Percentiles rank a stretch among this genome's conserved stretches.
phyloP scores from a whole-genome alignment of 495 filamentous ascomycete species.

The Penicillium parvum region DNA sequence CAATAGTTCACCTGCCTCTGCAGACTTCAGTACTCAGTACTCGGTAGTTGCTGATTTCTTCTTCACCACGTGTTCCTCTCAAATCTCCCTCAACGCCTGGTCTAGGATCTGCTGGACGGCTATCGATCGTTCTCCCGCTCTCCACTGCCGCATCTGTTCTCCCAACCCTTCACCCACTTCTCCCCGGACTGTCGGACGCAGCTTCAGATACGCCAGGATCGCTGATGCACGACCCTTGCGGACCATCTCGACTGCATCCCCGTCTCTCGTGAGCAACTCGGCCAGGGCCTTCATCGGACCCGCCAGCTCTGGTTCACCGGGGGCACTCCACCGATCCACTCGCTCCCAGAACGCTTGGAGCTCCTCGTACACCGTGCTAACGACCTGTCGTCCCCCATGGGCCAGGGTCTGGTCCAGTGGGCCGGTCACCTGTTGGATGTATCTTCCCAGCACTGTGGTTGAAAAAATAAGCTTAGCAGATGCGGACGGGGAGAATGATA shows the following conservation, averaged over 20 bases:
- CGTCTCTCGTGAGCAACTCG: conserved; percentile 29
- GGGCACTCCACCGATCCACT: conserved; percentile 26
- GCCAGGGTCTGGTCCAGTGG: conserved; percentile 30
- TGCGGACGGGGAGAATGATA: conserved; percentile 14
- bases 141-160: conserved; percentile 28
- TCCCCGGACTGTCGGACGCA: conserved; percentile 25
- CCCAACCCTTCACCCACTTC: conserved; percentile 21
- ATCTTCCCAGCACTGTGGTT: conserved; percentile 29
- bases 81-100: conserved; percentile 22
- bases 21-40: conserved; percentile 1
- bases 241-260: conserved; percentile 38
- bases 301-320: conserved; percentile 23
- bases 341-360: conserved; percentile 37
- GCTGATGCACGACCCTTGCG: conserved; percentile 41
- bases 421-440: conserved; percentile 30
- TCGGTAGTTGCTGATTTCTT: background rate
- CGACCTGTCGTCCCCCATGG: conserved; percentile 37
- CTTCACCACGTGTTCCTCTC: conserved; percentile 19
- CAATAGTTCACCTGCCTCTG: conserved; percentile 11
- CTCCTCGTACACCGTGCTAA: conserved; percentile 41
- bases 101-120: conserved; percentile 36
- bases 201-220: conserved; percentile 31
- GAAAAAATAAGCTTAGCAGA: conserved; percentile 24
- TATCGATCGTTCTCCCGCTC: conserved; percentile 34
- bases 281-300: conserved; percentile 28